Evolutionary conservation across 1,284 basidiomycete species (phyloP), one percentile per base, ranked within the genome.

Genomic region (Paramarasmius palmivorus): DNA sequence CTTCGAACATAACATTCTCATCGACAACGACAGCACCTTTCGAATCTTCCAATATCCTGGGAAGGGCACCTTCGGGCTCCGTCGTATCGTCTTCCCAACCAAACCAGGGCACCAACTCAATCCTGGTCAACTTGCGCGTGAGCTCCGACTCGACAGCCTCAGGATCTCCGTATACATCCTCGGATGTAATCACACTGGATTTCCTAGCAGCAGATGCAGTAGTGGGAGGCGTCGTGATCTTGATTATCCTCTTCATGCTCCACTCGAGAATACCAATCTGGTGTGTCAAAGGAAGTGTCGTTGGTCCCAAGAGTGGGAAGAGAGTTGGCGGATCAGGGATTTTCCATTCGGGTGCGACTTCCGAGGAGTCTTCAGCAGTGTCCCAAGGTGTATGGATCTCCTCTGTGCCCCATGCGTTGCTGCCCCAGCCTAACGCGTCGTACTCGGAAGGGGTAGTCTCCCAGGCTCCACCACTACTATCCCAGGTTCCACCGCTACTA

Each of bases 261-360:
- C 69, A 67, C 63, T 84, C 83, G 51, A 81, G 74, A 49, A 82
- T 64, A 15, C 78, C 81, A 12, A 77, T 68, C 4, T 68, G 68
- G 61, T 84, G 82, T 2, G 81, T 82, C 49, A 70, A 61, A 37
- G 74, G 74, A 37, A 79, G 65, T 8, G 63, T 53, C 0, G 70
- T 74, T 15, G 73, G 73, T 0, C 84, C 84, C 2, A 84, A 60
- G 41, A 78, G 20, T 15, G 38, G 38, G 7, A 41, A 34, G 17
- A 42, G 23, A 10, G 49, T 32, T 26, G 38, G 49, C 15, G 49
- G 49, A 15, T 39, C 37, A 15, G 49, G 49, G 14, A 34, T 37
- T 15, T 19, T 15, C 49, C 49, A 50, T 40, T 26, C 22, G 23
- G 20, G n/a, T 19, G 20, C 26, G 48, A 38, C 4, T 6, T 32